Evolutionary conservation across 768 basidiomycete genomes (phyloP).

Genomic region (Sporobolomyces pararoseus): DNA sequence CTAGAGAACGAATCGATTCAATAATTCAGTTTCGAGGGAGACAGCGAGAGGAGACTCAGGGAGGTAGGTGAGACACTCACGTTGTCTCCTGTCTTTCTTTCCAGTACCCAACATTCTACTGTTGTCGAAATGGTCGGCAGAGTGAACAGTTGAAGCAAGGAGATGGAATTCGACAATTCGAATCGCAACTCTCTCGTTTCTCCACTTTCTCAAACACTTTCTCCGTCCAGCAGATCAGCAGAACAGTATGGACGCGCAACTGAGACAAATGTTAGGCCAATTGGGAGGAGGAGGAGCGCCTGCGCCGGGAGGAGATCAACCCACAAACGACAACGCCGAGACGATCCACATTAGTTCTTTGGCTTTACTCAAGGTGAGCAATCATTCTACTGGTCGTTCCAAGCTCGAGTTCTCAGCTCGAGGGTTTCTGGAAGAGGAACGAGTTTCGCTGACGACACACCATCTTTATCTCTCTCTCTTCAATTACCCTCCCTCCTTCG

Average conservation of each 20-base stretch:
- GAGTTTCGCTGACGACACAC: background rate
- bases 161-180: no score
- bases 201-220: no score
- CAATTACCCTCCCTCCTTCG: background rate
- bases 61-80: constrained; percentile 1
- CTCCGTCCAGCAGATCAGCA: background rate
- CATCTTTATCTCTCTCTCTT: no score
- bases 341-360: constrained; percentile 90
- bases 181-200: no score
- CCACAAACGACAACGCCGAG: constrained; percentile 49
- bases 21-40: background rate
- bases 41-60: background rate
- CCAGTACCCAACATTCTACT: background rate
- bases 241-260: constrained; percentile 20
- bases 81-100: constrained; percentile 38
- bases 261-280: constrained; percentile 28
- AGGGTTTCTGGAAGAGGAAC: background rate
- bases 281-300: constrained; percentile 30
- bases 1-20: background rate
- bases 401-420: background rate
- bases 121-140: no score
- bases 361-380: constrained; percentile 82
- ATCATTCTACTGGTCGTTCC: background rate
- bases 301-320: constrained; percentile 18
- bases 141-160: background rate